phyloP scores from a whole-genome alignment of 306 rosid genomes.

The Medicago ruthenica region DNA sequence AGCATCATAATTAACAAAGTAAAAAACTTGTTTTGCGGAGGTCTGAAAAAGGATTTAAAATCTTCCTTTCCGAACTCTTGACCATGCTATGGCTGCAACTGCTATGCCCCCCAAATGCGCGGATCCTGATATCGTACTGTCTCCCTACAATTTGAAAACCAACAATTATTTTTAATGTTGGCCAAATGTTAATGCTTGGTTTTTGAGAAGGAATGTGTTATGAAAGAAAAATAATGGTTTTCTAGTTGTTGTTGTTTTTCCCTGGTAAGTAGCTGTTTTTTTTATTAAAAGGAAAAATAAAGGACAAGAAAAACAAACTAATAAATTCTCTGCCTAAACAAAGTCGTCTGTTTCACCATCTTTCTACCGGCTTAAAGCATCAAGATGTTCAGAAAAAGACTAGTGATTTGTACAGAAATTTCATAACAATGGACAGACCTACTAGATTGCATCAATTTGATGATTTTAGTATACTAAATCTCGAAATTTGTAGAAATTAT shows the following conservation, averaged over 20 bases:
- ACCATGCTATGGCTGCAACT: constrained; percentile 90
- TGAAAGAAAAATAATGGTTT: neutral
- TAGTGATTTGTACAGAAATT: constrained; percentile 26
- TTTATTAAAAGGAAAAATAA: no score
- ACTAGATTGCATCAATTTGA: neutral
- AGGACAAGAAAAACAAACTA: no score
- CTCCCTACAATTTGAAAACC: constrained; percentile 60
- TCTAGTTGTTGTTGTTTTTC: neutral
- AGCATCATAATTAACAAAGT: constrained; percentile 23
- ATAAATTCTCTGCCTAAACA: no score
- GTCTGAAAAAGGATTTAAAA: constrained; percentile 51
- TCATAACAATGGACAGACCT: neutral
- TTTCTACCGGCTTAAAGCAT: constrained; percentile 12
- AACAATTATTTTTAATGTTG: constrained; percentile 11
- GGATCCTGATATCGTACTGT: constrained; percentile 70
- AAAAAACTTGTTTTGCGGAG: constrained; percentile 14
- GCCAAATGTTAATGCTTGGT: neutral
- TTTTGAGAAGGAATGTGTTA: neutral
- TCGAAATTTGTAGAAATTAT: constrained; percentile 25
- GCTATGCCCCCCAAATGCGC: constrained; percentile 91
- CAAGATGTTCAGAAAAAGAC: constrained; percentile 24
- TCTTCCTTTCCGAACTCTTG: constrained; percentile 70
- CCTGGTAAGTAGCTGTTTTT: no score
- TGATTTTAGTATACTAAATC: neutral
- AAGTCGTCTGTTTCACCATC: no score